A percentile compares a stretch with the other conserved stretches of the same genome.
Evolutionary conservation across 1,139 yeast species (phyloP).

Genomic region (Hyphopichia pseudoburtonii): DNA sequence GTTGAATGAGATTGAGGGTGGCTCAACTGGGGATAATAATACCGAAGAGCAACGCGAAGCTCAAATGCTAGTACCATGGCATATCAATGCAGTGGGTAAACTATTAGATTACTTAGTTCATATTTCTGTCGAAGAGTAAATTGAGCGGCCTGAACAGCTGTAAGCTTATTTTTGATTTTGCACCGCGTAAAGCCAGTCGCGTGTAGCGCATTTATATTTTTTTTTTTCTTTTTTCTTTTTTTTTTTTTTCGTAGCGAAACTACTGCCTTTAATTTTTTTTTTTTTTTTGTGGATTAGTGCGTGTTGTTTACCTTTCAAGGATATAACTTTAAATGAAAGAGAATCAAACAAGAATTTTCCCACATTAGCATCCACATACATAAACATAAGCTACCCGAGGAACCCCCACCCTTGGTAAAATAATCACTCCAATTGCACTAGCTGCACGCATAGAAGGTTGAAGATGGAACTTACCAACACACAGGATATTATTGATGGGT

Average conservation of each 20-base stretch:
- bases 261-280: no score
- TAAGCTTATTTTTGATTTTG: no score
- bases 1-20: conserved; percentile 25
- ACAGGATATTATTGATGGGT: conserved; percentile 3
- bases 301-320: conserved; percentile 1
- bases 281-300: conserved; percentile 1
- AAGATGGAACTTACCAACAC: conserved; percentile 2
- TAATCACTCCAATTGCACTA: no score
- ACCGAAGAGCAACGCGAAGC: conserved; percentile 24
- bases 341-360: no score
- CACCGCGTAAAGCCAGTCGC: no score
- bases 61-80: conserved; percentile 67
- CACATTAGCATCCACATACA: no score
- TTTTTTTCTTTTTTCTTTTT: neutral
- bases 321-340: no score
- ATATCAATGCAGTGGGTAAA: conserved; percentile 72
- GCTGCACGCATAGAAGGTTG: no score
- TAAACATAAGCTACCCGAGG: no score
- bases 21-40: conserved; percentile 5
- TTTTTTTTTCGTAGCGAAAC: no score
- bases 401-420: no score
- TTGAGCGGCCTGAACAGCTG: no score
- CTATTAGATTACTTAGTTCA: conserved; percentile 51
- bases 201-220: neutral
- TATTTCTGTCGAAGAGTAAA: conserved; percentile 36